Conservation (phyloP, 2,329 filamentous ascomycete species). For the Aureobasidium subglaciale region DNA sequence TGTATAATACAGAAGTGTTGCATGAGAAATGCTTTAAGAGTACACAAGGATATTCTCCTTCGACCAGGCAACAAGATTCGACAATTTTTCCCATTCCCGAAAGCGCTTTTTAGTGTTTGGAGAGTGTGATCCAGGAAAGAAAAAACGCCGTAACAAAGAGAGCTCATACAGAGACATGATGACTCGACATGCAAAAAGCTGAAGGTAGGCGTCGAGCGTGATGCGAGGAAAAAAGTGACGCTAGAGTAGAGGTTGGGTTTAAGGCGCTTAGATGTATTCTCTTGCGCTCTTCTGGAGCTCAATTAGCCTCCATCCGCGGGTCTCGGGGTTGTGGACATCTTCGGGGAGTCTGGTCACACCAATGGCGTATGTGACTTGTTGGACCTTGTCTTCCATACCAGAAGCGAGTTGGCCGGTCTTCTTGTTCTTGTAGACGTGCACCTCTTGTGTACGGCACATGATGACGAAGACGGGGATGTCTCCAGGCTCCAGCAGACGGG, state of each 20-base stretch:
- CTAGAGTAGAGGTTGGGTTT: background rate
- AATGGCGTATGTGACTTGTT: conserved; percentile 96
- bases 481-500: conserved; percentile 73
- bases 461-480: conserved; percentile 95
- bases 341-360: conserved; percentile 90
- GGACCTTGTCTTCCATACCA: conserved; percentile 98
- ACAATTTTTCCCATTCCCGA: background rate
- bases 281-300: conserved; percentile 97
- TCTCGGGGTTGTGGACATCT: conserved; percentile 95
- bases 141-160: conserved; percentile 4
- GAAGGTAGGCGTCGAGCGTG: background rate
- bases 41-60: conserved; percentile 6
- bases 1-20: conserved; percentile 10
- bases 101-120: conserved; percentile 7
- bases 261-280: conserved; percentile 66
- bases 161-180: background rate
- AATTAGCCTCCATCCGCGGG: conserved; percentile 91
- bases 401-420: conserved; percentile 86
- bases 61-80: background rate
- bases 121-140: conserved; percentile 3
- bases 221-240: background rate
- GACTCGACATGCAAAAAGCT: background rate
- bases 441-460: conserved; percentile 92
- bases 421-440: conserved; percentile 90
- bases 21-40: conserved; percentile 6